Evolutionary conservation across 805 yeast genomes (phyloP).

Genomic region (Lipomyces sp.): DNA sequence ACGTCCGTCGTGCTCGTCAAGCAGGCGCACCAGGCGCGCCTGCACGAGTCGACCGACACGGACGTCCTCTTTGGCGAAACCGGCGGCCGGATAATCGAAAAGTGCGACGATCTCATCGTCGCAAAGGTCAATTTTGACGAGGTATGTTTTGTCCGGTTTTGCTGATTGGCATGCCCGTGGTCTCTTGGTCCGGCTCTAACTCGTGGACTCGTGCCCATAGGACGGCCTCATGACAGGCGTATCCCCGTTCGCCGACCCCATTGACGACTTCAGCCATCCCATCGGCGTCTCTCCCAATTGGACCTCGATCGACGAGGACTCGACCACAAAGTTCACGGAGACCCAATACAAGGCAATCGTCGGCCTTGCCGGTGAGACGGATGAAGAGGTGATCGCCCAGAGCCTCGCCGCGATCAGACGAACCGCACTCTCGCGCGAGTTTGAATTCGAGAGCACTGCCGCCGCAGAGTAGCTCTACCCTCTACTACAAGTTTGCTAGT

Average conservation of each 20-base stretch:
- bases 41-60: slow-evolving; percentile 20
- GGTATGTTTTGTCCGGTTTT: background rate
- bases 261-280: slow-evolving; percentile 36
- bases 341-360: background rate
- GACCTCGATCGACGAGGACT: slow-evolving; percentile 13
- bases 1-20: slow-evolving; percentile 8
- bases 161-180: too few relatives aligned
- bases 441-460: background rate
- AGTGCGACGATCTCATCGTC: slow-evolving; percentile 13
- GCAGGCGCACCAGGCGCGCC: slow-evolving; percentile 20
- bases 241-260: slow-evolving; percentile 8
- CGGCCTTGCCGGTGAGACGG: background rate
- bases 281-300: slow-evolving; percentile 14
- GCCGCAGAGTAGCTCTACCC: too few relatives aligned
- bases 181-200: background rate
- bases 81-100: slow-evolving; percentile 19
- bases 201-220: background rate
- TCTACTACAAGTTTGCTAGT: too few relatives aligned
- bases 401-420: background rate
- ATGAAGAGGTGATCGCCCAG: background rate
- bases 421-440: slow-evolving; percentile 4
- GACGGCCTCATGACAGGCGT: background rate
- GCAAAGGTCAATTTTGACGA: slow-evolving; percentile 4
- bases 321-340: slow-evolving; percentile 15
- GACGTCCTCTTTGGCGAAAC: slow-evolving; percentile 7